These are phyloP conservation scores for Tetrapyrgos nigripes DNA, from an alignment of 1,284 basidiomycete species.

Conservation along the genomic window DNA sequence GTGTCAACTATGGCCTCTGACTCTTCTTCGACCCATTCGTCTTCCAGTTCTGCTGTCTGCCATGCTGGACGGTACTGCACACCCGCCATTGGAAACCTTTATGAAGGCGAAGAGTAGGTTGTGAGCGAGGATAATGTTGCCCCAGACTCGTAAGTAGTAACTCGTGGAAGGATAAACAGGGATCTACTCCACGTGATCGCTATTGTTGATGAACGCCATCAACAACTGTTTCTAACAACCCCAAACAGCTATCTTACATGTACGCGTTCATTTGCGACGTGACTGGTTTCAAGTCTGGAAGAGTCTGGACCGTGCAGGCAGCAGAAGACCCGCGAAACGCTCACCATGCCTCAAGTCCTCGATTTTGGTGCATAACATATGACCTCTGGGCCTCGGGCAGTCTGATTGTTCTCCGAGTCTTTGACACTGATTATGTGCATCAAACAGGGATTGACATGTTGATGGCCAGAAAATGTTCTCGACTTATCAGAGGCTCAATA, in stretches of 20 bases:
- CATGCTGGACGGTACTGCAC: slow-evolving; percentile 58
- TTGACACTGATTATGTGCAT: background rate
- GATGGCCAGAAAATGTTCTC: background rate
- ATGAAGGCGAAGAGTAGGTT: background rate
- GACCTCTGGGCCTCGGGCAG: background rate
- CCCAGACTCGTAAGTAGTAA: background rate
- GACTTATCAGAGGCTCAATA: background rate
- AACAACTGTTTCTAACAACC: background rate
- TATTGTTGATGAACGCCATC: background rate
- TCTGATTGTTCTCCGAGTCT: background rate
- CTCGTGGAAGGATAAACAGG: background rate
- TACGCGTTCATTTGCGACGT: no score
- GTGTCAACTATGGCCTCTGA: slow-evolving; percentile 35
- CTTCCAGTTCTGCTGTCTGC: slow-evolving; percentile 80
- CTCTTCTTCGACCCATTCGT: slow-evolving; percentile 78
- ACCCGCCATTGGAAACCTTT: background rate
- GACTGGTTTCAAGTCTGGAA: no score
- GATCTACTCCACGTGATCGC: background rate
- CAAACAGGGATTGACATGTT: background rate
- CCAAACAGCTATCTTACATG: background rate
- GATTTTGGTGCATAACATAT: no score
- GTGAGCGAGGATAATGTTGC: background rate
- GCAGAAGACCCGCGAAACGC: no score
- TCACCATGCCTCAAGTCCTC: no score
- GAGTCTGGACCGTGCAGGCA: no score